phyloP scores from a whole-genome alignment of 768 basidiomycete genomes.

The Auriculariales sp. region DNA sequence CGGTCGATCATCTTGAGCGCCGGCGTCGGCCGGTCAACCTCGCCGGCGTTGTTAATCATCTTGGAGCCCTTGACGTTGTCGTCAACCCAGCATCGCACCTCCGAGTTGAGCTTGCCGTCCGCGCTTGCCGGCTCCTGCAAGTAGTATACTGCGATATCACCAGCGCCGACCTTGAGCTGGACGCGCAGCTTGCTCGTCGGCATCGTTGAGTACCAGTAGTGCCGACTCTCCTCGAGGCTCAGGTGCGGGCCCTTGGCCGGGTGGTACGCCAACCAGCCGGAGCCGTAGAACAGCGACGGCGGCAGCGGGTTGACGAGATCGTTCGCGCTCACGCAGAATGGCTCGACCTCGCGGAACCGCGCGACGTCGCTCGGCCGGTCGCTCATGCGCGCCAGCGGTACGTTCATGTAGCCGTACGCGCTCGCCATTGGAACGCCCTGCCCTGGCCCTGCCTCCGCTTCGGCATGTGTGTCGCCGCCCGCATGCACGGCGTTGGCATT shows the following conservation, averaged over 20 bases:
- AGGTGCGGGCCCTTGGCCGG: slow-evolving; percentile 32
- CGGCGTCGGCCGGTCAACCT: slow-evolving; percentile 44
- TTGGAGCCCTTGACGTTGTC: slow-evolving; percentile 76
- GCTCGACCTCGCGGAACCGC: slow-evolving; percentile 70
- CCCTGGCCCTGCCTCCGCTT: not conserved
- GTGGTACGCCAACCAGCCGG: slow-evolving; percentile 77
- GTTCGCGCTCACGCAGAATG: slow-evolving; percentile 92
- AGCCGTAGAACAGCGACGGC: slow-evolving; percentile 83
- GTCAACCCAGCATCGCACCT: slow-evolving; percentile 92
- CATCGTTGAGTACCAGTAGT: slow-evolving; percentile 88
- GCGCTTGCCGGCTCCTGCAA: slow-evolving; percentile 50
- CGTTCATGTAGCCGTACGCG: slow-evolving; percentile 19
- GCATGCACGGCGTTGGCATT: slow-evolving; percentile 15
- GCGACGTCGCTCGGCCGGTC: slow-evolving; percentile 27
- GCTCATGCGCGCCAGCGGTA: slow-evolving; percentile 64
- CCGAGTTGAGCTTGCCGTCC: slow-evolving; percentile 44
- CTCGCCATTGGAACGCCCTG: slow-evolving; percentile 1
- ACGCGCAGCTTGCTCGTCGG: slow-evolving; percentile 74
- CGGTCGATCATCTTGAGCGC: slow-evolving; percentile 74
- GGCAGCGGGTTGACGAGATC: slow-evolving; percentile 96
- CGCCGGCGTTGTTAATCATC: slow-evolving; percentile 63
- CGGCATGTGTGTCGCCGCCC: not conserved
- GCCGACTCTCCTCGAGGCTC: slow-evolving; percentile 35
- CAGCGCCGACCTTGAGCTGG: slow-evolving; percentile 71
- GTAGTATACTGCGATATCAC: slow-evolving; percentile 89